A percentile compares a stretch with the other conserved stretches of the same genome.
Conservation (phyloP, 805 yeast genomes). For the Saccharomyces jurei region DNA sequence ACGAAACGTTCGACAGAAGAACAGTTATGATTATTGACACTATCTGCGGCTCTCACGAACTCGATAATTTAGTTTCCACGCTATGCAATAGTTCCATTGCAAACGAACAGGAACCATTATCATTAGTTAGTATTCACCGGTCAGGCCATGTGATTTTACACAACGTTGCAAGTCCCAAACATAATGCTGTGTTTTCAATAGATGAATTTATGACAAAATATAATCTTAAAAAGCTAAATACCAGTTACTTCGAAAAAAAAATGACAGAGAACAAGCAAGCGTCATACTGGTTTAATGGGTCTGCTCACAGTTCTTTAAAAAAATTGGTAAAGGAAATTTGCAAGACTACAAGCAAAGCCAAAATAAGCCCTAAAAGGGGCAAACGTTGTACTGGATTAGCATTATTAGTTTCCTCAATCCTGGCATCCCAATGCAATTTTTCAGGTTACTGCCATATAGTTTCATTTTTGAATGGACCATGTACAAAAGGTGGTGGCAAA, state of each 20-base stretch:
- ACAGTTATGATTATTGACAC: neutral
- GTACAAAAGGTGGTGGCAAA: slow-evolving; percentile 21
- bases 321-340: neutral
- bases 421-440: neutral
- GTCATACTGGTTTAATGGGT: neutral
- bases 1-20: neutral
- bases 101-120: neutral
- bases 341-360: neutral
- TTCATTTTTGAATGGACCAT: slow-evolving; percentile 16
- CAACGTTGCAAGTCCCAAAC: neutral
- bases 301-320: neutral
- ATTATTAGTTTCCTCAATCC: slow-evolving; percentile 9
- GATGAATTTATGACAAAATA: neutral
- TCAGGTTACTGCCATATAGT: slow-evolving; percentile 3
- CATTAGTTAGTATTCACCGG: neutral
- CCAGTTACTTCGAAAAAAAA: neutral
- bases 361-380: slow-evolving; percentile 3
- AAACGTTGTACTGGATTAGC: slow-evolving; percentile 16
- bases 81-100: neutral
- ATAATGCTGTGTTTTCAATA: neutral
- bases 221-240: neutral
- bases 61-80: neutral
- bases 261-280: neutral
- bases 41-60: neutral
- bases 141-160: neutral